Evolutionary conservation across 441 rosid genomes (phyloP).

Genomic region (Geranium incanum): DNA sequence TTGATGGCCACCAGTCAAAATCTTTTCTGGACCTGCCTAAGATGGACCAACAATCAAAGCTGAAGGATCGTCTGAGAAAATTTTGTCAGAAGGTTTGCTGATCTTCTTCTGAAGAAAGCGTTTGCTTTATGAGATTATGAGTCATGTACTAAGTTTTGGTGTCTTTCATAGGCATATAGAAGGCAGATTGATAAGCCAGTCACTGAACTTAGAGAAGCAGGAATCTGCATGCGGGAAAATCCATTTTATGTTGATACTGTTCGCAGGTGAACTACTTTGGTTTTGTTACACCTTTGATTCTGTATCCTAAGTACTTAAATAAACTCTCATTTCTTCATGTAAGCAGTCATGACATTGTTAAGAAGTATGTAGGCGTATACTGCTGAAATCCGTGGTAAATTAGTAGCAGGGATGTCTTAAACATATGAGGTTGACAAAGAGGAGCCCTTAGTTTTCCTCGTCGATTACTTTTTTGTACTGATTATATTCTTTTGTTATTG

Average conservation of each 20-base stretch:
- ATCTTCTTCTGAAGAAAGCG: slow-evolving; percentile 9
- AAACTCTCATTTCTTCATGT: slow-evolving; percentile 17
- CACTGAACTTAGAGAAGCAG: slow-evolving; percentile 96
- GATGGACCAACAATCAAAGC: slow-evolving; percentile 69
- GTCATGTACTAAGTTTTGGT: slow-evolving; percentile 23
- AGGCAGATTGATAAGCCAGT: slow-evolving; percentile 85
- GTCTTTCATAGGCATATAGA: slow-evolving; percentile 60
- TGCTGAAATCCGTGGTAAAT: slow-evolving; percentile 8
- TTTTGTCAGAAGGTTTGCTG: slow-evolving; percentile 80
- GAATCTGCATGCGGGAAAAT: slow-evolving; percentile 99
- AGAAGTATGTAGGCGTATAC: slow-evolving; percentile 10
- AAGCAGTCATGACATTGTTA: background rate
- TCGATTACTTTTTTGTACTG: slow-evolving; percentile 15
- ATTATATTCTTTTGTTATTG: slow-evolving; percentile 24
- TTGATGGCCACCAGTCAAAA: slow-evolving; percentile 54
- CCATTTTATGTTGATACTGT: slow-evolving; percentile 95
- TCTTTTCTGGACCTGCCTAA: slow-evolving; percentile 86
- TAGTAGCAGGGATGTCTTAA: slow-evolving; percentile 2
- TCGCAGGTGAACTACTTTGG: slow-evolving; percentile 59
- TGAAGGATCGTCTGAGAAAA: slow-evolving; percentile 82
- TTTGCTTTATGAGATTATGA: slow-evolving; percentile 18
- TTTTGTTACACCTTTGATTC: slow-evolving; percentile 23
- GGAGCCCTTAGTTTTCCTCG: background rate
- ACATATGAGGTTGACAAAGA: slow-evolving; percentile 10
- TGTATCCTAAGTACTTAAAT: slow-evolving; percentile 17